These are phyloP conservation scores for Camelina sativa DNA, from an alignment of 345 rosid genomes.

Conservation along the genomic window DNA sequence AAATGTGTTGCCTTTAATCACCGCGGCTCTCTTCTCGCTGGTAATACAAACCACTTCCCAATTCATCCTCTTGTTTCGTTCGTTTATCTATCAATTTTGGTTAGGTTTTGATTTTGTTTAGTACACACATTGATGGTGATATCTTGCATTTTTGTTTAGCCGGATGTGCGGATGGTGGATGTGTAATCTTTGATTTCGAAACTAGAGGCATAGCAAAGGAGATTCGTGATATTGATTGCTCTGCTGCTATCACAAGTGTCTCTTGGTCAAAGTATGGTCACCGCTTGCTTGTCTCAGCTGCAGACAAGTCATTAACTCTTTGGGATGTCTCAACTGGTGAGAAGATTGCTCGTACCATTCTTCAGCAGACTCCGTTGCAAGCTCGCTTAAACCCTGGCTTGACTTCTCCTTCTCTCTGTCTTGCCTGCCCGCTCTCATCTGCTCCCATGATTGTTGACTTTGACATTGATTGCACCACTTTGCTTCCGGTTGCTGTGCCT, in stretches of 20 bases:
- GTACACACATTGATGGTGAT: neutral
- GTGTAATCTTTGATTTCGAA: conserved; percentile 97
- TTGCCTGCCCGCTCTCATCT: conserved; percentile 93
- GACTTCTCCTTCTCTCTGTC: conserved; percentile 73
- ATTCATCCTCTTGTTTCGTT: neutral
- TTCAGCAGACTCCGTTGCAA: conserved; percentile 80
- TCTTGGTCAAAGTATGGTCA: conserved; percentile 97
- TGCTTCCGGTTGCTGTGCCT: conserved; percentile 70
- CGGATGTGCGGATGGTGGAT: conserved; percentile 95
- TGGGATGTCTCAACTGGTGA: conserved; percentile 86
- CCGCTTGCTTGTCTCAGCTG: conserved; percentile 89
- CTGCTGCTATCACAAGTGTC: conserved; percentile 87
- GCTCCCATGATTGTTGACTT: conserved; percentile 93
- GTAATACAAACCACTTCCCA: conserved; percentile 35
- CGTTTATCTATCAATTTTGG: neutral
- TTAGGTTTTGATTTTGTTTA: neutral
- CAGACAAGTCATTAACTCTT: conserved; percentile 89
- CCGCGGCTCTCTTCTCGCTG: conserved; percentile 97
- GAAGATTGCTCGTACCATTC: conserved; percentile 64
- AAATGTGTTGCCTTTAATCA: conserved; percentile 97
- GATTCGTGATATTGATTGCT: conserved; percentile 76
- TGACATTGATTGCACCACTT: conserved; percentile 60
- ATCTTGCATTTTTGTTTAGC: conserved; percentile 55
- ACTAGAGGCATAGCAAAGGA: conserved; percentile 93
- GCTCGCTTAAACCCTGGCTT: conserved; percentile 93